Conservation (phyloP, 805 yeast species). For the Cyberlindnera euphorbiae region DNA sequence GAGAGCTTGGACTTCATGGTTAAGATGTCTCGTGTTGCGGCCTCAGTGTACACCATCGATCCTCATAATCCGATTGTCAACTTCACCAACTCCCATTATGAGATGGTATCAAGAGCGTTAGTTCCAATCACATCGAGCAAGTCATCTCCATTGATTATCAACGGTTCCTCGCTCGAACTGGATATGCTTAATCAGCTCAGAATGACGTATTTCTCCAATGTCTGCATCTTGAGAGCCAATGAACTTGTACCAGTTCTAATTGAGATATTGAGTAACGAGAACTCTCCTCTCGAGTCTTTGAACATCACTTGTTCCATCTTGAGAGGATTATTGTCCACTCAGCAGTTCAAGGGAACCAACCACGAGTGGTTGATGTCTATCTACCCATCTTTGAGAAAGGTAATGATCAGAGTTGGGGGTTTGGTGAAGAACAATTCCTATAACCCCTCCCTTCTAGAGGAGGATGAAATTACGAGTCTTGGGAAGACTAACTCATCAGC, state of each 20-base stretch:
- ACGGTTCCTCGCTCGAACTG: conserved; percentile 16
- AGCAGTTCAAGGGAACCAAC: conserved; percentile 24
- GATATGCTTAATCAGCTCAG: conserved; percentile 26
- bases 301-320: conserved; percentile 34
- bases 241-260: conserved; percentile 19
- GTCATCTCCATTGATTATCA: conserved; percentile 14
- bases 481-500: conserved; percentile 16
- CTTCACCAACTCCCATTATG: conserved; percentile 24
- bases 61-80: conserved; percentile 26
- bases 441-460: conserved; percentile 15
- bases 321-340: conserved; percentile 29
- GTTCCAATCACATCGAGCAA: conserved; percentile 20
- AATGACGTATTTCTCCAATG: conserved; percentile 26
- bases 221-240: conserved; percentile 21
- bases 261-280: conserved; percentile 27
- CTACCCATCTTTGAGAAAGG: conserved; percentile 29
- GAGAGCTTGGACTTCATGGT: conserved; percentile 30
- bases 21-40: conserved; percentile 30
- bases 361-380: conserved; percentile 25
- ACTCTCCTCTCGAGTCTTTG: conserved; percentile 28
- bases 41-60: conserved; percentile 25
- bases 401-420: conserved; percentile 19
- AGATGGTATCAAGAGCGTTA: conserved; percentile 18
- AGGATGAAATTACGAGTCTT: conserved; percentile 15
- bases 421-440: conserved; percentile 20